These are phyloP conservation scores for Colletotrichum orchidophilum DNA, from an alignment of 2,329 filamentous ascomycete genomes.

Conservation along the genomic window DNA sequence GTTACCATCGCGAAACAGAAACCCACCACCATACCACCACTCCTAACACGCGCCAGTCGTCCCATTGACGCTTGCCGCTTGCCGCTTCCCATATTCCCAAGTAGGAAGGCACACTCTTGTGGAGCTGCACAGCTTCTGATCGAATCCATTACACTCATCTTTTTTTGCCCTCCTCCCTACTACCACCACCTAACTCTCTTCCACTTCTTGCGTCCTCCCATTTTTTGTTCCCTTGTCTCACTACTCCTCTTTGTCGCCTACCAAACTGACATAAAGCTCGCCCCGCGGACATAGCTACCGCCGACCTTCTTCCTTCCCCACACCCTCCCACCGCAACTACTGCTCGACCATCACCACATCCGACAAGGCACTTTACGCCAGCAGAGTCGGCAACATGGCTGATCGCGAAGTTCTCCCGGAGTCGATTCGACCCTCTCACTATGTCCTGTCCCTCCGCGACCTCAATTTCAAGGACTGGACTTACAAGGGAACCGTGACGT, in stretches of 20 bases:
- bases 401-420: constrained; percentile 71
- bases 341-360: constrained; percentile 40
- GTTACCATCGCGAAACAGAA: constrained; percentile 11
- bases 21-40: neutral
- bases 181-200: neutral
- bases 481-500: constrained; percentile 83
- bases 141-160: constrained; percentile 2
- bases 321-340: constrained; percentile 18
- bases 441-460: constrained; percentile 82
- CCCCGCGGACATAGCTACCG: neutral
- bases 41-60: constrained; percentile 5
- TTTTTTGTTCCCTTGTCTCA: neutral
- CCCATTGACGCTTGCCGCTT: constrained; percentile 28
- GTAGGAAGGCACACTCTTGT: constrained; percentile 28
- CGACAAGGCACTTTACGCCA: constrained; percentile 37
- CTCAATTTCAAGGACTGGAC: constrained; percentile 79
- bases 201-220: neutral
- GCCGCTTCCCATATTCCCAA: constrained; percentile 21
- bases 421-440: constrained; percentile 83
- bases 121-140: constrained; percentile 21
- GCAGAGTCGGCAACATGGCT: constrained; percentile 52
- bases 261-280: constrained; percentile 12
- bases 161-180: neutral
- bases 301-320: constrained; percentile 20
- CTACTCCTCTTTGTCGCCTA: neutral